Evolutionary conservation across 257 asterid genomes (phyloP), one percentile per base, ranked within the genome.

Genomic region (Nicotiana knightiana): DNA sequence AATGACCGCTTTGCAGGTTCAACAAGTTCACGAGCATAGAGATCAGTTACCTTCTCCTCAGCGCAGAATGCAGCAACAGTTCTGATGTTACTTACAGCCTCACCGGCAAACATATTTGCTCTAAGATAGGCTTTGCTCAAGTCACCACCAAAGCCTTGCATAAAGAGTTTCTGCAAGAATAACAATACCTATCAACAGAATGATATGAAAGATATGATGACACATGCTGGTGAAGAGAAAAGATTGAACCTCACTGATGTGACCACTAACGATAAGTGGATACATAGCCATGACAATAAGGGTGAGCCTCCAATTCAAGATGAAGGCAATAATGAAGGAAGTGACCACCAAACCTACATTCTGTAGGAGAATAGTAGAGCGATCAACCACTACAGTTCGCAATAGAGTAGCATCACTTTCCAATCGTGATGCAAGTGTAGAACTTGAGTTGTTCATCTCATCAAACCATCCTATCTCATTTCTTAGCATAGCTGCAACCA

Each of bases 391-490:
- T 21, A 96, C 93, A 2, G 92, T 93, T 79, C 92, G 87, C 86
- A 96, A 55, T 87, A 96, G 68, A 55, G 97, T 96, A 18, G 99
- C 98, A 37, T 94, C 98, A 65, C 90, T 92, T 83, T 93, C 98
- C 76, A 96, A 87, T 26, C 89, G 93, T 17, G 99, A 92, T 21
- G 99, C 97, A 13, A 96, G 93, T 96, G 94, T 91, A 8, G 97
- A 83, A 83, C 99, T 96, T 43, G 94, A 89, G 62, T 94, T 94
- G 88, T 84, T 86, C 85, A 87, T 81, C 24, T 91, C 93, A 66
- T 96, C 99, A 58, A 96, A 96, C 98, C 98, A 96, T 64, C 97
- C 99, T 51, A 94, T 92, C 91, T 96, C 99, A 62, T 96, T 96
- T 83, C 93, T 91, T 91, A 96, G 84, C 92, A 96, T 96, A 77